Evolutionary conservation across 306 rosid genomes (phyloP), one percentile per base, ranked within the genome.

Genomic region (Ceratonia siliqua): DNA sequence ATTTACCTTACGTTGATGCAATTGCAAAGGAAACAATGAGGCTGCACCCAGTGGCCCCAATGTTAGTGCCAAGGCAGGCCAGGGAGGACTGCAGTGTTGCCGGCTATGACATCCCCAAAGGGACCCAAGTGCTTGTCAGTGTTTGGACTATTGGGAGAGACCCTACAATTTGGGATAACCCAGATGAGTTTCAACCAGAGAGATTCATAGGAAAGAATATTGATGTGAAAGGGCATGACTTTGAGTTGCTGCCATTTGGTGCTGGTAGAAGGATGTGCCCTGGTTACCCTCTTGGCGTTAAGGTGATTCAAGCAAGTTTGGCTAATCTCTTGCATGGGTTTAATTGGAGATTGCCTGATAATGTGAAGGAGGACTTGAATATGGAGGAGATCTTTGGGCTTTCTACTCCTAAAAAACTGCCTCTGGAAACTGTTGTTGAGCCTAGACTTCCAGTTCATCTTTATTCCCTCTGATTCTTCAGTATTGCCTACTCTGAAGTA

Each of bases 231-330:
- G 97, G 96, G 3, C 96, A 91, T 28, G 86, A 91, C 72, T 93
- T 8, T 43, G 93, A 89, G 81, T 68, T 93, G n/a, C 45, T 93
- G 73, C 96, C 97, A 18, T 93, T 93, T 73, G 97, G 98, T 46
- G 78, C 97, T 13, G 98, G 97, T 5, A 84, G 98, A 79, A 86
- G 97, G 54, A 91, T 91, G 96, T 91, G 98, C 21, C 98, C 96
- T 6, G 97, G 96, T 3, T 89, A 93, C 50, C 58, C 88, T 76
- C 90, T 90, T 17, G 98, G 97, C 13, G 17, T 89, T 2, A 93
- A 89, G 83, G 96, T 91, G 3, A 90, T 93, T 73, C 93, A 86
- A 5, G n/a, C 85, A 49, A 91, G 91, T 65, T 77, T 91, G 79
- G 95, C 98, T 0, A 93, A 93, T 45, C 56, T 91, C n/a, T 68